Percentiles rank a stretch among this genome's conserved stretches.
phyloP scores from a whole-genome alignment of 176 grass and related monocot genomes.

The Otatea glauca region DNA sequence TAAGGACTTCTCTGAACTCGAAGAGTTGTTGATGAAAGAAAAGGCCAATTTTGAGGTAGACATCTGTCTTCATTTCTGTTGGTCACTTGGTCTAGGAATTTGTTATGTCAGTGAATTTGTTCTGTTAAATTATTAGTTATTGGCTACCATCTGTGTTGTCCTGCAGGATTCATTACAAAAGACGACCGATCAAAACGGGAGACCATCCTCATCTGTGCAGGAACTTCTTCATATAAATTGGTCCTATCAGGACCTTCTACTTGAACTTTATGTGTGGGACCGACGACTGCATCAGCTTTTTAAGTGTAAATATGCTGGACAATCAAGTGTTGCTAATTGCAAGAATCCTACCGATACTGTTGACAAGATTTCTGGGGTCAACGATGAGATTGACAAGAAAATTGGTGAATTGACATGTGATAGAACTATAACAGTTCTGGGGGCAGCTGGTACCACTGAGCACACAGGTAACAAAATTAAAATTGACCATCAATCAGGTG shows the following conservation, averaged over 20 bases:
- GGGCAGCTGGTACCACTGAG: slow-evolving; percentile 1
- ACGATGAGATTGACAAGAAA: slow-evolving; percentile 38
- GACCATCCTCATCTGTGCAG: slow-evolving; percentile 37
- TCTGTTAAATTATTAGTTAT: slow-evolving; percentile 44
- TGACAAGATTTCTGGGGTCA: slow-evolving; percentile 29
- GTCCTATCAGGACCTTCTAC: slow-evolving; percentile 85
- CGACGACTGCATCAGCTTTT: slow-evolving; percentile 73
- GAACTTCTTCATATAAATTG: slow-evolving; percentile 80
- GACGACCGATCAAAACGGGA: slow-evolving; percentile 52
- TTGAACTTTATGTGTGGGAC: slow-evolving; percentile 90
- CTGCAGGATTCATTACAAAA: slow-evolving; percentile 62
- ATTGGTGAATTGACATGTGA: slow-evolving; percentile 21
- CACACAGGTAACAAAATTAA: slow-evolving; percentile 20
- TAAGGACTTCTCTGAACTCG: slow-evolving; percentile 66
- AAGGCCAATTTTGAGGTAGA: slow-evolving; percentile 78
- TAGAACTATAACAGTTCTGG: neutral
- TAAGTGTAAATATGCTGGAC: slow-evolving; percentile 43
- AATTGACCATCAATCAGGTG: slow-evolving; percentile 29
- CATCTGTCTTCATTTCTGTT: slow-evolving; percentile 31
- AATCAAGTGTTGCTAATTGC: slow-evolving; percentile 45
- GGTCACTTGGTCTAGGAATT: neutral
- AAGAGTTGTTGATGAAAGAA: slow-evolving; percentile 73
- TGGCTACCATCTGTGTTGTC: slow-evolving; percentile 26
- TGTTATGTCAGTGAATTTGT: slow-evolving; percentile 25
- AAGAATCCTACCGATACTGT: slow-evolving; percentile 31